Evolutionary conservation across 2,329 filamentous ascomycete genomes (phyloP).

Genomic region (Bipolaris zeicola): DNA sequence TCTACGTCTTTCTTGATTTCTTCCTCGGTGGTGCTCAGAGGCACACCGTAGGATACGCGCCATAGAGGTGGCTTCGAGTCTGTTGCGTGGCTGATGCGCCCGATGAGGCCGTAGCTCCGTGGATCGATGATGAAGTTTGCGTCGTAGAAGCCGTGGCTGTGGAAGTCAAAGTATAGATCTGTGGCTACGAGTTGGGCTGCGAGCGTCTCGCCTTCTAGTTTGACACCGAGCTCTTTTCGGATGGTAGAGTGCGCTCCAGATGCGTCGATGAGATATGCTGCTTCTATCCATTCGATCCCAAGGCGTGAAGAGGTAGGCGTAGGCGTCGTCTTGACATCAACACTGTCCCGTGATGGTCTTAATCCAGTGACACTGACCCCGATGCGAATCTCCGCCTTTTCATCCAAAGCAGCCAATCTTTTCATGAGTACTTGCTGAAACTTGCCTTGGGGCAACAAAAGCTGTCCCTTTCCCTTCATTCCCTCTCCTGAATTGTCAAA

Average conservation of each 20-base stretch:
- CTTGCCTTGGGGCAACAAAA: conserved; percentile 40
- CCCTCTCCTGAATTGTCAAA: conserved; percentile 33
- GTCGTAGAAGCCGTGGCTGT: conserved; percentile 46
- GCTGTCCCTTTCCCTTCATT: conserved; percentile 29
- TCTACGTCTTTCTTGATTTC: conserved; percentile 37
- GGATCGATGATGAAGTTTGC: conserved; percentile 51
- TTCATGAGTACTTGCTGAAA: conserved; percentile 38
- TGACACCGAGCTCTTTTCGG: conserved; percentile 25
- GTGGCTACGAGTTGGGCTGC: conserved; percentile 48
- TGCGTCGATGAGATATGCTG: conserved; percentile 38
- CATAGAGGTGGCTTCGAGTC: conserved; percentile 38
- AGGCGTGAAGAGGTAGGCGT: conserved; percentile 5
- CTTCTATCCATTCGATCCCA: conserved; percentile 22
- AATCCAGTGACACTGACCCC: conserved; percentile 27
- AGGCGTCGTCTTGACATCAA: conserved; percentile 16
- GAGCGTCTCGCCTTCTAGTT: conserved; percentile 44
- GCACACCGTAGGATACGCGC: conserved; percentile 51
- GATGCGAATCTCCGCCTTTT: conserved; percentile 25
- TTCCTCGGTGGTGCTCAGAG: conserved; percentile 32
- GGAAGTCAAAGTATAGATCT: conserved; percentile 47
- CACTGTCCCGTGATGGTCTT: conserved; percentile 10
- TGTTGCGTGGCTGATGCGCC: conserved; percentile 36
- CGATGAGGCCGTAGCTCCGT: conserved; percentile 47
- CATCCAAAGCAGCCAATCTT: conserved; percentile 17
- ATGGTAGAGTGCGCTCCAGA: conserved; percentile 37